Evolutionary conservation across 495 filamentous ascomycete genomes (phyloP).

Genomic region (Penicillium silybi): DNA sequence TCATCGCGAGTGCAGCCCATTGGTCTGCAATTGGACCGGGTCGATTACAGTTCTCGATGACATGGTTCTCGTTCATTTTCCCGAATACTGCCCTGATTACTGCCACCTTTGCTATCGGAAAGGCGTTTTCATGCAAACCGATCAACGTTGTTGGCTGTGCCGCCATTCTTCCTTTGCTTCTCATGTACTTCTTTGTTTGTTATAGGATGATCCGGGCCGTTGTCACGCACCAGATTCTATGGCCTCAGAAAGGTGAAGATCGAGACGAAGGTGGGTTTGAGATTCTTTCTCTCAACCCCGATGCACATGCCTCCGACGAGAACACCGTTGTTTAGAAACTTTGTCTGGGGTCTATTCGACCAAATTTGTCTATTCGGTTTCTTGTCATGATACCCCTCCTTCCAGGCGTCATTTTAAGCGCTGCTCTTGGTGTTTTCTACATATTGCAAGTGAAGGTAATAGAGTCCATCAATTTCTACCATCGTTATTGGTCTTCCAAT

Average conservation of each 20-base stretch:
- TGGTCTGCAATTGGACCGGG: conserved; percentile 63
- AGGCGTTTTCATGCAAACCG: conserved; percentile 55
- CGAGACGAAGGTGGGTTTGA: conserved; percentile 58
- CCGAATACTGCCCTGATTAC: conserved; percentile 77
- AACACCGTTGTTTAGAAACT: not conserved
- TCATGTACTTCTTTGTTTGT: conserved; percentile 70
- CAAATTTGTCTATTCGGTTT: not conserved
- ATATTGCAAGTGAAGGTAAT: not conserved
- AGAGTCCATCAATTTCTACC: not conserved
- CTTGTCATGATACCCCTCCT: not conserved
- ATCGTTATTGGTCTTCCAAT: not conserved
- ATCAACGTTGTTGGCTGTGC: conserved; percentile 67
- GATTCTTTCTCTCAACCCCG: conserved; percentile 31
- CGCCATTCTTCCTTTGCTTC: conserved; percentile 55
- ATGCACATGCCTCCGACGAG: conserved; percentile 4
- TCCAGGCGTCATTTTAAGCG: not conserved
- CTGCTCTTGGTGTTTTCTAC: not conserved
- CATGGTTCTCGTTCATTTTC: conserved; percentile 85
- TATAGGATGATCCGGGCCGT: conserved; percentile 68
- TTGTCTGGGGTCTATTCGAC: not conserved
- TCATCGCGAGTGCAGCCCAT: conserved; percentile 71
- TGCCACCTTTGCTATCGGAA: conserved; percentile 68
- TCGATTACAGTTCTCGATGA: conserved; percentile 76
- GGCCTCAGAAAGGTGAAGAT: conserved; percentile 69
- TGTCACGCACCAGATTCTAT: conserved; percentile 58